These are phyloP conservation scores for Biscogniauxia sp. DNA, from an alignment of 2,329 filamentous ascomycete species.

Conservation along the genomic window DNA sequence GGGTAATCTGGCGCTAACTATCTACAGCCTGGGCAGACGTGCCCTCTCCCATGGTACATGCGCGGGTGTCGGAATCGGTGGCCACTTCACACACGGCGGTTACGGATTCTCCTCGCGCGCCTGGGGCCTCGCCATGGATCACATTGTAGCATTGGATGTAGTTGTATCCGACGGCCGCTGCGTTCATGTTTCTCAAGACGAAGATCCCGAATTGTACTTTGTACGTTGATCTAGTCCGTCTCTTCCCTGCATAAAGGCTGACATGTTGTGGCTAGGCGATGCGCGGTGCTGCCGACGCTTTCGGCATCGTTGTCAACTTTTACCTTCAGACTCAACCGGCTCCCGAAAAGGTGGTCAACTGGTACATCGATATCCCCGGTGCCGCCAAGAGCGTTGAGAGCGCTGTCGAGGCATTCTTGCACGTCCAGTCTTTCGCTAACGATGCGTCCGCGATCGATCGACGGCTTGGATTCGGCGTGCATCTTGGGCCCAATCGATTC, in stretches of 20 bases:
- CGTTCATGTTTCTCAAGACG: conserved; percentile 12
- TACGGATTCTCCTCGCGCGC: conserved; percentile 43
- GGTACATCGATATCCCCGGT: conserved; percentile 19
- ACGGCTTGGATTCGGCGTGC: conserved; percentile 29
- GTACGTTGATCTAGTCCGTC: conserved; percentile 19
- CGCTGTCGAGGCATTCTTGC: conserved; percentile 22
- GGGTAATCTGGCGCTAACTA: conserved; percentile 39
- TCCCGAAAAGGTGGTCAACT: conserved; percentile 37
- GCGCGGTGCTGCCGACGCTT: conserved; percentile 40
- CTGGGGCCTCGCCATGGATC: conserved; percentile 52
- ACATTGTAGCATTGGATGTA: conserved; percentile 46
- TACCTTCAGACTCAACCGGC: conserved; percentile 33
- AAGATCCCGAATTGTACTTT: conserved; percentile 27
- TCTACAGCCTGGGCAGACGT: conserved; percentile 35
- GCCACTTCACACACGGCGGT: conserved; percentile 47
- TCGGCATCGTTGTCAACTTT: conserved; percentile 39
- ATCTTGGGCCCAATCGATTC: conserved; percentile 23
- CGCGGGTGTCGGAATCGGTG: conserved; percentile 43
- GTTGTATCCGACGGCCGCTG: conserved; percentile 36
- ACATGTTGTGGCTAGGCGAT: conserved; percentile 30
- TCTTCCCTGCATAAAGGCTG: not conserved
- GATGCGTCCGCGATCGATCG: conserved; percentile 30
- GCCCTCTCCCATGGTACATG: conserved; percentile 45
- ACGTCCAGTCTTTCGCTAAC: conserved; percentile 33
- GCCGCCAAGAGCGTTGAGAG: conserved; percentile 13